Evolutionary conservation across 306 rosid species (phyloP).

Genomic region (Potentilla sterilis): DNA sequence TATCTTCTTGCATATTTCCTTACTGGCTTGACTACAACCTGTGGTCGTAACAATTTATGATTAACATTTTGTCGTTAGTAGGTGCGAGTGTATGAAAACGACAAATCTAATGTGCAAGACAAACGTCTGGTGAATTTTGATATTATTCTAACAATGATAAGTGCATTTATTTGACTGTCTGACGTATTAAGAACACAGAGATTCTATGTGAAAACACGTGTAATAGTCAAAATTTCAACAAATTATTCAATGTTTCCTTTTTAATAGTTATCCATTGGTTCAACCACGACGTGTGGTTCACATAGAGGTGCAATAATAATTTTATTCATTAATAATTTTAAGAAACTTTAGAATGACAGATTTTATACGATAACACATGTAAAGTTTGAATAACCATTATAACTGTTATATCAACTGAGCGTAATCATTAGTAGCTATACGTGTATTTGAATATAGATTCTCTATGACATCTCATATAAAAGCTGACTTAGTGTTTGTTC

Average conservation of each 20-base stretch:
- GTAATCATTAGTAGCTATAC: background rate
- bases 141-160: background rate
- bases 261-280: background rate
- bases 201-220: background rate
- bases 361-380: too few relatives aligned
- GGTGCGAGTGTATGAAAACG: background rate
- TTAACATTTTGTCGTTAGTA: background rate
- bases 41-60: background rate
- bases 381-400: background rate
- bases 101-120: background rate
- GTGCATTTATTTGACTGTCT: background rate
- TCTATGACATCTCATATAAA: background rate
- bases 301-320: background rate
- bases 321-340: too few relatives aligned
- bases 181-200: too few relatives aligned
- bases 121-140: background rate
- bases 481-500: too few relatives aligned
- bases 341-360: background rate
- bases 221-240: too few relatives aligned
- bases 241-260: too few relatives aligned
- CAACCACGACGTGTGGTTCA: background rate
- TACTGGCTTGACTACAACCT: too few relatives aligned
- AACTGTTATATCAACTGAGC: too few relatives aligned
- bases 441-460: background rate
- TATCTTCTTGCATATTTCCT: too few relatives aligned